Conservation (phyloP, 805 yeast species). For the Suhomyces canberraensis region DNA sequence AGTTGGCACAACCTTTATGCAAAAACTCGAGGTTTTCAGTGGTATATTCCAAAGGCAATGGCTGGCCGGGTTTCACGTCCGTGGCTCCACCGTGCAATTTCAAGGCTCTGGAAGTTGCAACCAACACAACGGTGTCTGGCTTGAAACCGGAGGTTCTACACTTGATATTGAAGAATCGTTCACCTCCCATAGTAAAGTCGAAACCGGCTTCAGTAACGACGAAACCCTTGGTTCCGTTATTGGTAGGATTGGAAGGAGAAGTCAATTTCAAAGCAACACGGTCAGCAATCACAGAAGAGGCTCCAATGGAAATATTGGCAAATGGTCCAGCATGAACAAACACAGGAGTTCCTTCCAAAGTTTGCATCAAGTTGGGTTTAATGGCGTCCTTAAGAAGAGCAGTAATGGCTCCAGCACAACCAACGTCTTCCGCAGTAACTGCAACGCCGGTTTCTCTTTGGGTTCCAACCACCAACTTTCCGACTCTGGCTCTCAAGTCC, state of each 20-base stretch:
- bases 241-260: slow-evolving; percentile 42
- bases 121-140: slow-evolving; percentile 90
- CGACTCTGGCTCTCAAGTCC: slow-evolving; percentile 73
- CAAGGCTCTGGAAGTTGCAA: slow-evolving; percentile 95
- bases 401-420: slow-evolving; percentile 83
- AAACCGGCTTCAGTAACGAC: slow-evolving; percentile 88
- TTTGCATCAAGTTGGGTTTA: slow-evolving; percentile 84
- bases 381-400: slow-evolving; percentile 79
- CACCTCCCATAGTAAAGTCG: slow-evolving; percentile 92
- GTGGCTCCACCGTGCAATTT: slow-evolving; percentile 98
- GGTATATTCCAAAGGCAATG: slow-evolving; percentile 77
- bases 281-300: slow-evolving; percentile 80
- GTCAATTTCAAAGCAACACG: slow-evolving; percentile 79
- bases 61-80: slow-evolving; percentile 90
- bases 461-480: slow-evolving; percentile 71
- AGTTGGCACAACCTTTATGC: slow-evolving; percentile 76
- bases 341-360: slow-evolving; percentile 85
- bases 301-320: slow-evolving; percentile 85
- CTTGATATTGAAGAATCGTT: slow-evolving; percentile 83
- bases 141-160: slow-evolving; percentile 85
- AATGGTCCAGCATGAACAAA: slow-evolving; percentile 88
- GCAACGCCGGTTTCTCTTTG: slow-evolving; percentile 65
- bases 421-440: slow-evolving; percentile 77
- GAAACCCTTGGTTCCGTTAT: slow-evolving; percentile 54
- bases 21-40: slow-evolving; percentile 79